Evolutionary conservation across 257 asterid genomes (phyloP).

Genomic region (Primulina huaijiensis): DNA sequence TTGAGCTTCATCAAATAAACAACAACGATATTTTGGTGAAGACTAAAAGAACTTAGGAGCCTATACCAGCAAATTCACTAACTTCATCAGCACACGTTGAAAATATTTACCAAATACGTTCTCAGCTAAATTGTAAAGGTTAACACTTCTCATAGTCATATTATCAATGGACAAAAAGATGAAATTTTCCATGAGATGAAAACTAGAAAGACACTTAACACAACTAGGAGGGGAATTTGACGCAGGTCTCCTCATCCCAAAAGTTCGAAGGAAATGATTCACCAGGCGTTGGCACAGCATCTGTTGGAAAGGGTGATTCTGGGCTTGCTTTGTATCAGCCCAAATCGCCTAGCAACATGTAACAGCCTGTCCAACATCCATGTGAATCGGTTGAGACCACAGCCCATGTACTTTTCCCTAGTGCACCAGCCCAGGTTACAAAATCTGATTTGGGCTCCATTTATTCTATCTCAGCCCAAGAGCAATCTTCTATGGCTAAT

Average conservation of each 20-base stretch:
- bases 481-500: background rate
- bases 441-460: background rate
- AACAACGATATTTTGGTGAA: conserved; percentile 29
- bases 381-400: background rate
- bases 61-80: conserved; percentile 6
- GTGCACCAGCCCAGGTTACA: background rate
- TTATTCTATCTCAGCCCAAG: background rate
- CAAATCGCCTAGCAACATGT: no score
- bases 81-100: background rate
- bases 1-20: conserved; percentile 71
- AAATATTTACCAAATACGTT: background rate
- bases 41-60: conserved; percentile 9
- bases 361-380: no score
- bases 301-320: no score
- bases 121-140: conserved; percentile 8
- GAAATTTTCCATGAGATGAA: conserved; percentile 5
- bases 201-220: conserved; percentile 3
- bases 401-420: background rate
- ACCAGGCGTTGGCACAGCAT: no score
- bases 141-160: conserved; percentile 10
- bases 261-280: no score
- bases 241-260: background rate
- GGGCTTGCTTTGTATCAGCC: no score
- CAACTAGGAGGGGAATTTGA: background rate
- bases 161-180: background rate